These are phyloP conservation scores for Penicillium ucsense DNA, from an alignment of 495 filamentous ascomycete genomes.

Conservation along the genomic window DNA sequence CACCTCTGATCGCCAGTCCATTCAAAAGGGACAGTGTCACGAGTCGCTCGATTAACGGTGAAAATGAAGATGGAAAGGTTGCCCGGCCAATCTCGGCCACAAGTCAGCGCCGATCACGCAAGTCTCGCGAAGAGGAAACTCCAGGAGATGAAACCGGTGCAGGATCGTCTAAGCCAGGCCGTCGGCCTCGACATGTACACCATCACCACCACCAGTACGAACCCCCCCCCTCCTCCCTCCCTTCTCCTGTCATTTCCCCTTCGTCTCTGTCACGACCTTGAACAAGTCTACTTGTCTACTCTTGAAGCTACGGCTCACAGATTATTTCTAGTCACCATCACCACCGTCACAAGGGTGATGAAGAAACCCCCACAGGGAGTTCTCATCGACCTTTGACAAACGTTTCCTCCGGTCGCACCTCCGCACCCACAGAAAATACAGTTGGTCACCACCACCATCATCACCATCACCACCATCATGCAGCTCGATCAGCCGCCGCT, in stretches of 20 bases:
- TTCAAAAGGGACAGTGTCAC: constrained; percentile 37
- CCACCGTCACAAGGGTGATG: constrained; percentile 59
- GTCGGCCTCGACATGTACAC: constrained; percentile 44
- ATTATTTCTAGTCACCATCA: constrained; percentile 55
- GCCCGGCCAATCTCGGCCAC: constrained; percentile 42
- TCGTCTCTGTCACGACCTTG: too few species aligned
- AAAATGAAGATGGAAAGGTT: constrained; percentile 21
- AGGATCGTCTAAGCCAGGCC: constrained; percentile 47
- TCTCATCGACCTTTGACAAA: constrained; percentile 27
- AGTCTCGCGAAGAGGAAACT: constrained; percentile 43
- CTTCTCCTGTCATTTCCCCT: too few species aligned
- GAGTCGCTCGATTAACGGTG: constrained; percentile 28
- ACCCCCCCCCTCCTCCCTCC: constrained; percentile 1
- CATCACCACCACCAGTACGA: constrained; percentile 54
- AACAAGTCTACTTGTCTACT: too few species aligned
- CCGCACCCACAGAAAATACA: constrained; percentile 28
- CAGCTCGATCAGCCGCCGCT: constrained; percentile 21
- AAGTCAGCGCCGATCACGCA: constrained; percentile 43
- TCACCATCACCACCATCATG: constrained; percentile 44
- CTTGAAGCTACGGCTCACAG: too few species aligned
- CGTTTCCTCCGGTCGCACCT: constrained; percentile 25
- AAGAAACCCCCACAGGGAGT: constrained; percentile 41
- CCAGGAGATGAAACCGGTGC: constrained; percentile 50
- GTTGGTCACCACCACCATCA: constrained; percentile 39
- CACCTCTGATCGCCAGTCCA: constrained; percentile 48